Evolutionary conservation across 805 yeast species (phyloP), one percentile per base, ranked within the genome.

Genomic region (Saccharomycopsis fodiens): DNA sequence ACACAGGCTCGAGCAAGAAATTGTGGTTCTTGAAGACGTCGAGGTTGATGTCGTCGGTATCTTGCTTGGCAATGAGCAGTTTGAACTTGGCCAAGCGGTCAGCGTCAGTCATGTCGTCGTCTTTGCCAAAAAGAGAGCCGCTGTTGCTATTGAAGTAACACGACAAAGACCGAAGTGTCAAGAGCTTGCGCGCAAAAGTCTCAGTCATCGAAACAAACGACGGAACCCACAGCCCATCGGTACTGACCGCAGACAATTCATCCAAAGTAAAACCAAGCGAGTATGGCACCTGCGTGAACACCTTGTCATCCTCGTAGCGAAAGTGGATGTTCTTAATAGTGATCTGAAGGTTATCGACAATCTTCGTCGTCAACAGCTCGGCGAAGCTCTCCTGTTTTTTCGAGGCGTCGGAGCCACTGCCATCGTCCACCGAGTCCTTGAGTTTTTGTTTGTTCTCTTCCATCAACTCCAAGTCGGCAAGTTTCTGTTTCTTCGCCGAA

Each of bases 301-400:
- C 72, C 35, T 74, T 68, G 4, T 73, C 67, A 63, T 93, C 98
- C 57, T 94, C 98, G 57, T 89, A 93, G 47, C 98, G 72, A 17
- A 93, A 62, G 61, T 93, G 99, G 52, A 93, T 93, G 58, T 86
- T 87, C 55, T 81, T 85, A 53, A 93, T 85, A 2, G 95, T 85
- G 10, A 93, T 74, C 61, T 93, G 98, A 44, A 94, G 66, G 59
- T 93, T 93, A 62, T 93, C 97, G 20, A 91, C 82, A 52, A 93
- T 82, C 60, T 94, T 94, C 1, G 96, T 84, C 4, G 88, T 72
- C 48, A 93, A 69, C 37, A 87, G 79, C 55, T 88, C 96, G 10
- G 95, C 80, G 61, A 93, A 93, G 34, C 87, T 72, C 60, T 87
- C 91, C 60, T 80, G 84, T 45, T 78, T 70, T 7, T 71, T 71